phyloP scores from a whole-genome alignment of 805 yeast genomes.

The Pichia occidentalis region DNA sequence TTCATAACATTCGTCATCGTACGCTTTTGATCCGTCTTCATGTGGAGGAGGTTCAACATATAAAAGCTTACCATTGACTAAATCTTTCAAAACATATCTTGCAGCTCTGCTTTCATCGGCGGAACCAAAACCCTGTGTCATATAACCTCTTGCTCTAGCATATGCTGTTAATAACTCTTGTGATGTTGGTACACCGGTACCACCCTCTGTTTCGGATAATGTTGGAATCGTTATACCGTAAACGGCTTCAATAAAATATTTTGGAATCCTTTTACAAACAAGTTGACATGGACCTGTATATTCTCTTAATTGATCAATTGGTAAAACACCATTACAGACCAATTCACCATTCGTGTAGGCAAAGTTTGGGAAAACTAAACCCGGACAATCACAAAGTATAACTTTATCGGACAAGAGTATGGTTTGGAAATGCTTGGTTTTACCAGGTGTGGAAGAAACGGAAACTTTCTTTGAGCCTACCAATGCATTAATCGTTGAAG shows the following conservation, averaged over 20 bases:
- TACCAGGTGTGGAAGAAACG: constrained; percentile 97
- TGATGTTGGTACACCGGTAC: constrained; percentile 82
- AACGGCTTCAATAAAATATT: constrained; percentile 78
- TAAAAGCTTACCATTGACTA: constrained; percentile 83
- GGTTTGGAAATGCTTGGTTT: constrained; percentile 98
- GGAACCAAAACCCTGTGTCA: constrained; percentile 95
- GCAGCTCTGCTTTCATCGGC: constrained; percentile 97
- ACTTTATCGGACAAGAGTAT: constrained; percentile 77
- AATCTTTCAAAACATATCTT: constrained; percentile 86
- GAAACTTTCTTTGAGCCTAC: constrained; percentile 98
- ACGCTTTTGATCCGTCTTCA: constrained; percentile 46
- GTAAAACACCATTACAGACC: constrained; percentile 97
- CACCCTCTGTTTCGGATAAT: constrained; percentile 77
- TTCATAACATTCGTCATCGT: constrained; percentile 46
- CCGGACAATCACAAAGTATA: constrained; percentile 96
- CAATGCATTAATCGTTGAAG: constrained; percentile 95
- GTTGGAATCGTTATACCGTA: constrained; percentile 88
- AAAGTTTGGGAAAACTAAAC: constrained; percentile 96
- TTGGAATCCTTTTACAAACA: constrained; percentile 84
- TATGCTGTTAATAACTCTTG: constrained; percentile 85
- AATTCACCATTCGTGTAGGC: constrained; percentile 95
- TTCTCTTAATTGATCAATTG: constrained; percentile 94
- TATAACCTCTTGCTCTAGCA: constrained; percentile 94
- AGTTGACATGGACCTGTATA: constrained; percentile 81
- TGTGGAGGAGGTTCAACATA: constrained; percentile 87